Evolutionary conservation across 495 filamentous ascomycete species (phyloP).

Genomic region (Penicillium ucsense): DNA sequence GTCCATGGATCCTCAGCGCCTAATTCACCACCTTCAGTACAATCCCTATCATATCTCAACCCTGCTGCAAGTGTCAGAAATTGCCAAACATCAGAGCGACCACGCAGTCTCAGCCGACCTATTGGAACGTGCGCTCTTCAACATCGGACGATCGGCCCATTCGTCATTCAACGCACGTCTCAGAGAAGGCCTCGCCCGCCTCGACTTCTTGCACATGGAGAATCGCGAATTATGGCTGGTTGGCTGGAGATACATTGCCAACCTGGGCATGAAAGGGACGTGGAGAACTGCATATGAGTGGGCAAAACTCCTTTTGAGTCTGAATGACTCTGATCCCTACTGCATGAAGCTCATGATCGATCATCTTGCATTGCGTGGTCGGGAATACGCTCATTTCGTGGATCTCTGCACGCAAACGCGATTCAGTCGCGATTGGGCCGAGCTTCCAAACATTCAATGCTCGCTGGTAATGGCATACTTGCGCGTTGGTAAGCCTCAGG

Average conservation of each 20-base stretch:
- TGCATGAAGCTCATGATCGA: slow-evolving; percentile 69
- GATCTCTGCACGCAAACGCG: slow-evolving; percentile 54
- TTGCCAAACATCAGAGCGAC: slow-evolving; percentile 83
- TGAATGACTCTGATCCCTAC: slow-evolving; percentile 79
- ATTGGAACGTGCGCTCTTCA: slow-evolving; percentile 85
- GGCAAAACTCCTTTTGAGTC: slow-evolving; percentile 69
- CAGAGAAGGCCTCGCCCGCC: slow-evolving; percentile 65
- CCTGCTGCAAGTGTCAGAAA: slow-evolving; percentile 83
- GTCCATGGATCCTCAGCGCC: slow-evolving; percentile 66
- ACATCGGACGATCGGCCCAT: slow-evolving; percentile 76
- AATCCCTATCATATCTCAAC: slow-evolving; percentile 90
- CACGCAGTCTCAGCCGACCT: slow-evolving; percentile 76
- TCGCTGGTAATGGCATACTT: slow-evolving; percentile 65
- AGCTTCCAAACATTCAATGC: slow-evolving; percentile 57
- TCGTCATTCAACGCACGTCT: slow-evolving; percentile 68
- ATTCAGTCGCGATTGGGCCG: slow-evolving; percentile 37
- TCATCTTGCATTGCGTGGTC: slow-evolving; percentile 68
- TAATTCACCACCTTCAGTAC: slow-evolving; percentile 54
- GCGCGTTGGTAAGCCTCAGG: slow-evolving; percentile 53
- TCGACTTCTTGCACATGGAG: slow-evolving; percentile 70
- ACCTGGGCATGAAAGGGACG: slow-evolving; percentile 80
- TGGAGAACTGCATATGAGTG: slow-evolving; percentile 90
- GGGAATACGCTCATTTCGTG: slow-evolving; percentile 66
- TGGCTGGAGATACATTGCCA: slow-evolving; percentile 76
- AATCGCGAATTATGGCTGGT: slow-evolving; percentile 91